phyloP scores from a whole-genome alignment of 805 yeast species.

The Yamadazyma takamatsuzukensis region DNA sequence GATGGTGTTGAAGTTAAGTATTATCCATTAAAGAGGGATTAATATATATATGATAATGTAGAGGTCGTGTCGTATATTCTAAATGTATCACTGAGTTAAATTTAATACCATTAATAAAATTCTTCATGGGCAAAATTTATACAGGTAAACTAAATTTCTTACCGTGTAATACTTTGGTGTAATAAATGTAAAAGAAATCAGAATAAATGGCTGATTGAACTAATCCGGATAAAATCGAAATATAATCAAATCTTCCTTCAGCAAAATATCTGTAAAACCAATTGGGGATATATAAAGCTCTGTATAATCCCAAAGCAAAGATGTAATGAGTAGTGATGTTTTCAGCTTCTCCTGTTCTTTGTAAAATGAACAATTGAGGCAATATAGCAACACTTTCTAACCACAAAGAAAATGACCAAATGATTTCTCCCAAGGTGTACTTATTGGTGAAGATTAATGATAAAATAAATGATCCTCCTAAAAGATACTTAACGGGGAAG shows the following conservation, averaged over 20 bases:
- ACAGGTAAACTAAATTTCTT: constrained; percentile 71
- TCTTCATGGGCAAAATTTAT: constrained; percentile 10
- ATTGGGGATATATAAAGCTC: constrained; percentile 88
- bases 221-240: constrained; percentile 75
- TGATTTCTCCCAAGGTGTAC: constrained; percentile 57
- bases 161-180: constrained; percentile 72
- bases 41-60: constrained; percentile 9
- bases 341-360: constrained; percentile 84
- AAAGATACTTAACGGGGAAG: constrained; percentile 68
- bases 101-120: too few relatives aligned
- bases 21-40: constrained; percentile 87
- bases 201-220: constrained; percentile 86
- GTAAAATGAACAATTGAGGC: constrained; percentile 89
- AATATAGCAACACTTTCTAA: constrained; percentile 86
- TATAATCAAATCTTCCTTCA: constrained; percentile 62
- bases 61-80: not conserved
- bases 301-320: constrained; percentile 86
- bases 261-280: constrained; percentile 84
- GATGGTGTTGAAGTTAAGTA: constrained; percentile 86
- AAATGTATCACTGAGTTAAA: not conserved
- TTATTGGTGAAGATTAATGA: constrained; percentile 63
- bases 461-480: constrained; percentile 55
- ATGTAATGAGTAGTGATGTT: constrained; percentile 88
- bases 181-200: constrained; percentile 93
- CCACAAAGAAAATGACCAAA: constrained; percentile 93